A percentile compares a stretch with the other conserved stretches of the same genome.
Conservation (phyloP, 2,329 filamentous ascomycete genomes). For the Tolypocladium cylindrosporum region DNA sequence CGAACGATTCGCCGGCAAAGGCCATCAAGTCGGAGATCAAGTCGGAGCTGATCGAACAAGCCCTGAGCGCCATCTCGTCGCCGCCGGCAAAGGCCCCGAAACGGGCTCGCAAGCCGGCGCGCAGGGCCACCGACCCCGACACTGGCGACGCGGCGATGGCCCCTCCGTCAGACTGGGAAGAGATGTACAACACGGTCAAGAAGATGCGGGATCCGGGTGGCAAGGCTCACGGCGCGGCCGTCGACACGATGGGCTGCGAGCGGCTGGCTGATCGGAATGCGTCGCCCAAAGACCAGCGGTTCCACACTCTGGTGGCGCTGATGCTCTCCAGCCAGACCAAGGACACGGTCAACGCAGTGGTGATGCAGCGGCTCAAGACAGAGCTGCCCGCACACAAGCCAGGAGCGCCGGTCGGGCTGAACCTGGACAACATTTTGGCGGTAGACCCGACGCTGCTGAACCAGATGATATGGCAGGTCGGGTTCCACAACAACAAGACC, state of each 20-base stretch:
- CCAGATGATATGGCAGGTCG: slow-evolving; percentile 69
- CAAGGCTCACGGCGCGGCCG: slow-evolving; percentile 62
- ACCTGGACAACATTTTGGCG: slow-evolving; percentile 65
- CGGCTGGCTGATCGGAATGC: slow-evolving; percentile 49
- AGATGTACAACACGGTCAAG: slow-evolving; percentile 67
- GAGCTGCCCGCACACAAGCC: slow-evolving; percentile 48
- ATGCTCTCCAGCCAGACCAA: slow-evolving; percentile 94
- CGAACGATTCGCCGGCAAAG: slow-evolving; percentile 9
- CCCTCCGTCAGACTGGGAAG: slow-evolving; percentile 76
- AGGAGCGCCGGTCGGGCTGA: slow-evolving; percentile 46
- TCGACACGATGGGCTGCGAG: slow-evolving; percentile 97
- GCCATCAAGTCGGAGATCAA: slow-evolving; percentile 35
- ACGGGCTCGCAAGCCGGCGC: slow-evolving; percentile 35
- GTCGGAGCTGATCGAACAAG: slow-evolving; percentile 24
- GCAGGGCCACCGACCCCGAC: slow-evolving; percentile 28
- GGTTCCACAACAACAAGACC: slow-evolving; percentile 93
- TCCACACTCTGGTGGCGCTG: slow-evolving; percentile 77
- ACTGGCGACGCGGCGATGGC: slow-evolving; percentile 29
- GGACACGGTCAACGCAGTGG: slow-evolving; percentile 78
- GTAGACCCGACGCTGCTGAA: slow-evolving; percentile 58
- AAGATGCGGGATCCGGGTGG: slow-evolving; percentile 58
- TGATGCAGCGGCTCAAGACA: slow-evolving; percentile 69
- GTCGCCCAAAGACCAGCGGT: slow-evolving; percentile 51
- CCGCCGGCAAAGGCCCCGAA: slow-evolving; percentile 14
- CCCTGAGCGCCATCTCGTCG: slow-evolving; percentile 12